Evolutionary conservation across 2,329 filamentous ascomycete genomes (phyloP), one percentile per base, ranked within the genome.

Genomic region (Fusarium austroafricanum): DNA sequence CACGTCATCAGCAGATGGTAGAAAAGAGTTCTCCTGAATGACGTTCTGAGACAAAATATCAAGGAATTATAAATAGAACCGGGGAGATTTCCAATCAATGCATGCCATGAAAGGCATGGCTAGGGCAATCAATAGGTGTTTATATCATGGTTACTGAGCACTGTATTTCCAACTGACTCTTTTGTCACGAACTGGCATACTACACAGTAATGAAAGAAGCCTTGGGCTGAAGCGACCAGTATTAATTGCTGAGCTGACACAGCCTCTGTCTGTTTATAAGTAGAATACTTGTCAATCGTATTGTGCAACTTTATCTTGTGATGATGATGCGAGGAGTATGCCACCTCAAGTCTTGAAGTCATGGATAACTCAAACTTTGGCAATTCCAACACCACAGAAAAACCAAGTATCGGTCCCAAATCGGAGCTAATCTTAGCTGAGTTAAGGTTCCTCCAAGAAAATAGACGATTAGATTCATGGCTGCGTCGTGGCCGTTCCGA

Each of bases 1-100:
- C 49, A 68, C 65, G 65, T 65, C 65, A 68, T 68, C 45, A 65
- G n/a, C 15, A 23, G 28, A 44, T 6, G 23, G 43, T 21, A 39
- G 14, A 20, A 28, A 45, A n/a, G 23, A 46, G 38, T 12, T 9
- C 26, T 12, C 10, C 26, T 33, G 26, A 50, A 49, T 45, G 47
- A 37, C 45, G 39, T 53, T 50, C 28, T 46, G 43, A 67, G 46
- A 64, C 38, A 67, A 23, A 12, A 43, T 50, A 43, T 46, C 17
- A 54, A 38, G 23, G n/a, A 46, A 37, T 17, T 6, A 37, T 18
- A 20, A 20, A 10, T 12, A 7, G 31, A 17, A 11, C 11, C 6
- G 6, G 11, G 28, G 17, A 21, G 10, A 15, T 33, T 17, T 20
- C 10, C 20, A 20, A 33, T 21, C 2, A 28, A 28, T 5, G 17